phyloP scores from a whole-genome alignment of 2,329 filamentous ascomycete genomes.

The Colletotrichum destructivum region DNA sequence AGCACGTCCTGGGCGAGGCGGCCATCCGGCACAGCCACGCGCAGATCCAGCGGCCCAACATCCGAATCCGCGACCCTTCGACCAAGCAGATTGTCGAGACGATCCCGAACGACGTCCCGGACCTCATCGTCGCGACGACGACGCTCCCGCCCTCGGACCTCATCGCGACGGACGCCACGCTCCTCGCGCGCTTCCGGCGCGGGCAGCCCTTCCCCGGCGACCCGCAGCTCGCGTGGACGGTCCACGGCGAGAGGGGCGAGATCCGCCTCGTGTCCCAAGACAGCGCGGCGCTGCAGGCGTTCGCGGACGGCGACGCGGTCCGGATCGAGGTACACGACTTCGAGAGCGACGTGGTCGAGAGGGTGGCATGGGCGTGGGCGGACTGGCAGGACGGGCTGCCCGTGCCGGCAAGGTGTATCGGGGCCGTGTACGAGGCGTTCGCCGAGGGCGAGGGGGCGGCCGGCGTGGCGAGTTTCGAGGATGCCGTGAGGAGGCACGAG shows the following conservation, averaged over 20 bases:
- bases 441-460: constrained; percentile 46
- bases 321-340: constrained; percentile 67
- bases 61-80: constrained; percentile 13
- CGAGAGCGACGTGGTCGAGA: constrained; percentile 59
- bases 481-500: constrained; percentile 30
- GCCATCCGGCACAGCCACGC: not conserved
- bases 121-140: constrained; percentile 53
- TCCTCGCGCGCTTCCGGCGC: constrained; percentile 62
- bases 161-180: constrained; percentile 53
- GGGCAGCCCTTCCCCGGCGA: constrained; percentile 65
- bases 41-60: constrained; percentile 52
- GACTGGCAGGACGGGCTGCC: constrained; percentile 64
- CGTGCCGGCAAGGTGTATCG: constrained; percentile 63
- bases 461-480: constrained; percentile 27
- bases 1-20: constrained; percentile 28
- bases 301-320: constrained; percentile 55
- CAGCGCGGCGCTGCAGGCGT: constrained; percentile 46
- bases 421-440: constrained; percentile 70
- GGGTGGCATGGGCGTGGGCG: constrained; percentile 60
- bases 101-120: constrained; percentile 45
- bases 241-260: constrained; percentile 68
- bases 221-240: constrained; percentile 62
- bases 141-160: constrained; percentile 49
- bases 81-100: constrained; percentile 22
- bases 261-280: constrained; percentile 46